Conservation (phyloP, 208 protist genomes). For the Crithidia acanthocephali region DNA sequence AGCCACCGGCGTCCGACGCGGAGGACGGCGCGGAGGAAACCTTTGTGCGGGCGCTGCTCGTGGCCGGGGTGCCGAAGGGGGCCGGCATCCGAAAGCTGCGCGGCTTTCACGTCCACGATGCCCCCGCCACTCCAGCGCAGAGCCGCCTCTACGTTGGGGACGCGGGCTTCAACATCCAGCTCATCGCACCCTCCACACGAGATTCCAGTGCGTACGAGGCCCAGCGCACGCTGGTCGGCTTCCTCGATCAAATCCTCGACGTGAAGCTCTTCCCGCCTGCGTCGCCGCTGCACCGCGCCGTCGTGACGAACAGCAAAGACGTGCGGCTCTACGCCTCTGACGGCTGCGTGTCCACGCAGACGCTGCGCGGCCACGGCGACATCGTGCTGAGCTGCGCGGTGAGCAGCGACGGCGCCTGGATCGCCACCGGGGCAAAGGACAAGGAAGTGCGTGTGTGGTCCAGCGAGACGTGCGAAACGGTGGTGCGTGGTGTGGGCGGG, state of each 20-base stretch:
- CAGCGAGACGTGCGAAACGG: constrained; percentile 57
- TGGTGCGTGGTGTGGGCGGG: constrained; percentile 67
- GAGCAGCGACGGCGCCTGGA: constrained; percentile 57
- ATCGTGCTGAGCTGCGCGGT: constrained; percentile 86
- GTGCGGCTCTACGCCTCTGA: constrained; percentile 68
- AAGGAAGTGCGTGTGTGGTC: constrained; percentile 88
- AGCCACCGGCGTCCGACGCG: constrained; percentile 41
- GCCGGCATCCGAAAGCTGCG: constrained; percentile 30
- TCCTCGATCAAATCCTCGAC: constrained; percentile 89
- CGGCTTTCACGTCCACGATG: constrained; percentile 26
- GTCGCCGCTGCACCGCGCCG: constrained; percentile 45
- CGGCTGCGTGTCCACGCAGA: constrained; percentile 63
- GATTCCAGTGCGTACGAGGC: constrained; percentile 31
- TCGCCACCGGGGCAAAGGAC: constrained; percentile 90
- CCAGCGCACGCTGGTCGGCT: constrained; percentile 70
- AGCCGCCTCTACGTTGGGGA: constrained; percentile 66
- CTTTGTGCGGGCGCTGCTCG: constrained; percentile 62
- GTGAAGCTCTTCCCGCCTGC: constrained; percentile 60
- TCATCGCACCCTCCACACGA: constrained; percentile 15
- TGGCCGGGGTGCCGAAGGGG: constrained; percentile 59
- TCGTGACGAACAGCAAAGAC: constrained; percentile 90
- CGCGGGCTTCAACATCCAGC: constrained; percentile 76
- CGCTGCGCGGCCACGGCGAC: constrained; percentile 83
- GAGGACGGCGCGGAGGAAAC: constrained; percentile 67
- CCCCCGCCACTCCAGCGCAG: constrained; percentile 1